A percentile compares a stretch with the other conserved stretches of the same genome.
These are phyloP conservation scores for Monosporascus sp. DNA, from an alignment of 2,329 filamentous ascomycete species.

Conservation along the genomic window DNA sequence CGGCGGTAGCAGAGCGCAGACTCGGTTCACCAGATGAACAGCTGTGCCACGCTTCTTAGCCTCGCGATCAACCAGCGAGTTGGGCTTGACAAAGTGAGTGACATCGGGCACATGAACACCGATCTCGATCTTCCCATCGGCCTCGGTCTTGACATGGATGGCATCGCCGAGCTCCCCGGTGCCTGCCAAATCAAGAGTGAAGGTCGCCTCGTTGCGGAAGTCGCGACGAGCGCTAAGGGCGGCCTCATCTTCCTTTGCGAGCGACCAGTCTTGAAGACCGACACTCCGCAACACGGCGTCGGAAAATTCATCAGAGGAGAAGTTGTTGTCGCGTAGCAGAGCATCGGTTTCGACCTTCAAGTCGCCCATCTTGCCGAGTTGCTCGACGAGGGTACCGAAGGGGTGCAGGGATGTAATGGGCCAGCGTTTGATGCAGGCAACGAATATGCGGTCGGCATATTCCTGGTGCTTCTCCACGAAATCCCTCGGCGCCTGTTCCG, in stretches of 20 bases:
- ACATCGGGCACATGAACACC: constrained; percentile 94
- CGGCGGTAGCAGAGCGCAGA: constrained; percentile 81
- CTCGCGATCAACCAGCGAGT: constrained; percentile 92
- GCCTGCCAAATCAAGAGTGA: constrained; percentile 89
- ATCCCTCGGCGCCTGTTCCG: constrained; percentile 93
- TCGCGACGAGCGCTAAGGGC: constrained; percentile 73
- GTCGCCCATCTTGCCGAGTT: constrained; percentile 95
- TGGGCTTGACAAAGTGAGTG: constrained; percentile 93
- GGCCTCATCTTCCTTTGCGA: constrained; percentile 76
- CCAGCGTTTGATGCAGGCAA: constrained; percentile 99
- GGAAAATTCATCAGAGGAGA: constrained; percentile 94
- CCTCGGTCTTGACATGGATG: constrained; percentile 80
- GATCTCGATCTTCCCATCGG: constrained; percentile 85
- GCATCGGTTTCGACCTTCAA: constrained; percentile 97
- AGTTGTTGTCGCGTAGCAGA: constrained; percentile 96
- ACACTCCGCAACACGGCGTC: constrained; percentile 93
- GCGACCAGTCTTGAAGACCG: constrained; percentile 84
- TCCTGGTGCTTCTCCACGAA: constrained; percentile 99
- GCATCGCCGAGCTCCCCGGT: constrained; percentile 87
- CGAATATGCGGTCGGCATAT: constrained; percentile 96
- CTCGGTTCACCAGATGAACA: constrained; percentile 87
- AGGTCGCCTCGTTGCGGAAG: constrained; percentile 81
- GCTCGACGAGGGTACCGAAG: constrained; percentile 94
- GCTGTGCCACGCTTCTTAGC: constrained; percentile 97
- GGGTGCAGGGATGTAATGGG: constrained; percentile 99